Evolutionary conservation across 164 flowering plant species (phyloP), one percentile per base, ranked within the genome.

Genomic region (Houttuynia cordata): DNA sequence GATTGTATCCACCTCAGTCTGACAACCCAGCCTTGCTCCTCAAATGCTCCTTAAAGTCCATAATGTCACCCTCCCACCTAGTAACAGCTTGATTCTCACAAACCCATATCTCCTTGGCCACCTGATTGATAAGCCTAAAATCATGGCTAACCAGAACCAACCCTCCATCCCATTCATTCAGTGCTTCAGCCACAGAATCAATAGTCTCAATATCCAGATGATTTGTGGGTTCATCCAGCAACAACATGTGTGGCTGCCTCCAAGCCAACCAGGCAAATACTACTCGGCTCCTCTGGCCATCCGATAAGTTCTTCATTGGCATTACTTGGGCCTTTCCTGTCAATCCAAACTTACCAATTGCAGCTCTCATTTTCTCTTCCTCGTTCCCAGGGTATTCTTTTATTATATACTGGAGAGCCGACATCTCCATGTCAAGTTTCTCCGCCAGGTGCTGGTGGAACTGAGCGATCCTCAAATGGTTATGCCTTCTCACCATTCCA

Each of bases 151-250:
- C 97, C 25, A 91, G 89, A 49, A 91, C 97, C 81, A 91, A 10
- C 1, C 97, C 97, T 21, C 97, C 97, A 64, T 88, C 96, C 96
- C 96, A 91, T 69, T 91, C 97, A 39, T 91, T 88, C 75, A 91
- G 68, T 0, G 97, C 97, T 72, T 91, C 96, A 0, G 96, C 97
- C 66, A 91, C 59, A 0, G 96, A 86, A 62, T 91, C 97, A 23
- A 91, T 91, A 0, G 96, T 91, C 75, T 91, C 96, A 41, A 91
- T 84, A 77, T 91, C 97, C 71, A 91, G 72, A 78, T 88, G 96
- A 62, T 88, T 88, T 8, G 97, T 90, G 0, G 95, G 97, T 67
- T 90, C 97, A 70, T 90, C 95, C 56, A 90, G 72, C 41, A 91
- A 73, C 55, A 91, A 73, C 81, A 91, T 42, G 10, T 91, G 93